Evolutionary conservation across 352 stramenopile genomes (phyloP).

Genomic region (Phytophthora cryptogea): DNA sequence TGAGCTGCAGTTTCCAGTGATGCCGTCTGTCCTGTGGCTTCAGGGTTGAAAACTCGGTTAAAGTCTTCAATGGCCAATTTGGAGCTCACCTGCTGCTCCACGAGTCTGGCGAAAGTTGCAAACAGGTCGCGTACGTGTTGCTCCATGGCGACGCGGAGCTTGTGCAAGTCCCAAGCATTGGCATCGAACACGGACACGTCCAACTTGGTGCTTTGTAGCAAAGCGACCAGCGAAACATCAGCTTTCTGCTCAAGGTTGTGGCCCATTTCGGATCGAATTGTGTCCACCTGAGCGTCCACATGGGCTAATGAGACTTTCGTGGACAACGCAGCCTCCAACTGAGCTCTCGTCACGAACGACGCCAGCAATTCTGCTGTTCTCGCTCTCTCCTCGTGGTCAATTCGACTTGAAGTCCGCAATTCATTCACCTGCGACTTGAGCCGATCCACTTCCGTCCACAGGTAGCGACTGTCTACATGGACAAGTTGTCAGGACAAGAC

Average conservation of each 20-base stretch:
- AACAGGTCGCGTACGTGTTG: constrained; percentile 69
- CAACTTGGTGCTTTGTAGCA: constrained; percentile 55
- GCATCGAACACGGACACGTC: constrained; percentile 69
- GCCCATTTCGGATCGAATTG: constrained; percentile 37
- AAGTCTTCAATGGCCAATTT: constrained; percentile 73
- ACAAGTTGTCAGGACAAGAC: neutral
- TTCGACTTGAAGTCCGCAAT: constrained; percentile 36
- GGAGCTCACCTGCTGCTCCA: constrained; percentile 51
- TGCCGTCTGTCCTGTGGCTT: constrained; percentile 50
- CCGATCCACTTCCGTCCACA: constrained; percentile 64
- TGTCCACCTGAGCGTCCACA: constrained; percentile 40
- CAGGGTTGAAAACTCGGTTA: constrained; percentile 64
- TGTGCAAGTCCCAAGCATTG: constrained; percentile 55
- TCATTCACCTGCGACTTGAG: constrained; percentile 57
- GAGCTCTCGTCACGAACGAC: constrained; percentile 59
- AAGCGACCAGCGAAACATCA: constrained; percentile 29
- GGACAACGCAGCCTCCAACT: constrained; percentile 64
- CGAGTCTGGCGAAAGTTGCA: constrained; percentile 52
- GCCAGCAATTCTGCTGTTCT: constrained; percentile 40
- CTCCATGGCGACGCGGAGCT: constrained; percentile 55
- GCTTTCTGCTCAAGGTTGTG: constrained; percentile 48
- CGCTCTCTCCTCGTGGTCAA: constrained; percentile 34
- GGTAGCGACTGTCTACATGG: constrained; percentile 45
- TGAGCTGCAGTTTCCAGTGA: constrained; percentile 52
- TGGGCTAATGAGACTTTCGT: constrained; percentile 58